Percentiles rank a stretch among this genome's conserved stretches.
phyloP scores from a whole-genome alignment of 2,329 filamentous ascomycete genomes.

The Tolypocladium ovalisporum region DNA sequence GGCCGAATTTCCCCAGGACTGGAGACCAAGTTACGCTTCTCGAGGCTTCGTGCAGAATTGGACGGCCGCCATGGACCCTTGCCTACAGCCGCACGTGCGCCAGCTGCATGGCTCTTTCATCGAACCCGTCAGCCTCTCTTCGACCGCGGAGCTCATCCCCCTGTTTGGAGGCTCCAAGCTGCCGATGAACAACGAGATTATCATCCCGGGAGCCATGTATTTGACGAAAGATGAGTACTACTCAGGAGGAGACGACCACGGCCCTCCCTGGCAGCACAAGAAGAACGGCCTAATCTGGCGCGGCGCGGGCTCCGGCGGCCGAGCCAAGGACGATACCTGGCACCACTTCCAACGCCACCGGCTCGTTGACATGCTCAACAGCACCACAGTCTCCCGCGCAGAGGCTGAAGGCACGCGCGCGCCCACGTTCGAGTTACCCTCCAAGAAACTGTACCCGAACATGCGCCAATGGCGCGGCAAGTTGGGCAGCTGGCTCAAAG shows the following conservation, averaged over 20 bases:
- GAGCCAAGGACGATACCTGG: conserved; percentile 46
- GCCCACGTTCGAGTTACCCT: conserved; percentile 38
- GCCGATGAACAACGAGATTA: conserved; percentile 51
- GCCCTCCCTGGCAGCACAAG: conserved; percentile 48
- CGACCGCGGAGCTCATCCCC: conserved; percentile 44
- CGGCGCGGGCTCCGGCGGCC: conserved; percentile 52
- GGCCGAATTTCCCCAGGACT: conserved; percentile 21
- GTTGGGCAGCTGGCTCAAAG: conserved; percentile 29
- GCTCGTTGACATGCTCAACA: conserved; percentile 58
- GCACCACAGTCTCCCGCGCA: conserved; percentile 39
- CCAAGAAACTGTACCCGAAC: conserved; percentile 29
- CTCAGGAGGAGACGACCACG: conserved; percentile 42
- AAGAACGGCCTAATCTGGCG: conserved; percentile 48
- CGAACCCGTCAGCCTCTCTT: conserved; percentile 38
- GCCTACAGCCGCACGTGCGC: conserved; percentile 42
- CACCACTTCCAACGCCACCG: conserved; percentile 61
- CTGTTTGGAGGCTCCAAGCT: conserved; percentile 54
- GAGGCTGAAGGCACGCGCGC: conserved; percentile 29
- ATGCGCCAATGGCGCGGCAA: conserved; percentile 17
- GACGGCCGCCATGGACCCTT: conserved; percentile 46
- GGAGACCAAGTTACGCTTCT: conserved; percentile 23
- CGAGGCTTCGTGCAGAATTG: conserved; percentile 47
- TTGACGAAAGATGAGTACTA: conserved; percentile 47
- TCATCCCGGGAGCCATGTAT: conserved; percentile 57
- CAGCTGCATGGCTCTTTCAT: conserved; percentile 46